phyloP scores from a whole-genome alignment of 2,329 filamentous ascomycete genomes.

The Colletotrichum cordylinicola region DNA sequence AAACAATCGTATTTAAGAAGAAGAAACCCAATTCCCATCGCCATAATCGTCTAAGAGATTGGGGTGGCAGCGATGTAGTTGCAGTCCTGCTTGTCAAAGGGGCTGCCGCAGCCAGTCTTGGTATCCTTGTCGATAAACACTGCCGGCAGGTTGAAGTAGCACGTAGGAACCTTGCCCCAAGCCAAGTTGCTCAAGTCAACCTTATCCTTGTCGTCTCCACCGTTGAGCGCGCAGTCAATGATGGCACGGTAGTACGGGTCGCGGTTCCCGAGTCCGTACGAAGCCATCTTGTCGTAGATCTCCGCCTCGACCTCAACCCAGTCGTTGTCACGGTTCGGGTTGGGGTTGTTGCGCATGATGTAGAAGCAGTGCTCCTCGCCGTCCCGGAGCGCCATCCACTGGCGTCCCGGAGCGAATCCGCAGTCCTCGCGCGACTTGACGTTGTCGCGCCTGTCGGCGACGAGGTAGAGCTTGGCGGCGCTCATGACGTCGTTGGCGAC shows the following conservation, averaged over 20 bases:
- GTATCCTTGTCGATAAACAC: slow-evolving; percentile 3
- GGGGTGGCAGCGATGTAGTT: not conserved
- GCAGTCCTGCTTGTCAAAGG: not conserved
- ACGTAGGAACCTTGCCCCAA: not conserved
- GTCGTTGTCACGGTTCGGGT: not conserved
- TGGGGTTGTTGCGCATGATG: not conserved
- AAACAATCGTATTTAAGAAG: not conserved
- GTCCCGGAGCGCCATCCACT: not conserved
- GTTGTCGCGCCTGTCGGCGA: not conserved
- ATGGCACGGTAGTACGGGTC: not conserved
- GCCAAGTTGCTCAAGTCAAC: not conserved
- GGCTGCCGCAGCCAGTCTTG: not conserved
- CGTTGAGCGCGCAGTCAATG: not conserved
- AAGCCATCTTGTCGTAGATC: not conserved
- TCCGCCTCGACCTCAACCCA: not conserved
- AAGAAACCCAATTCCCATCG: not conserved
- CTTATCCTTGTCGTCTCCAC: not conserved
- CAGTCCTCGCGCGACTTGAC: not conserved
- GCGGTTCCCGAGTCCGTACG: not conserved
- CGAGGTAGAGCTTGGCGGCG: not conserved
- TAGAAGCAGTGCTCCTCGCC: slow-evolving; percentile 14
- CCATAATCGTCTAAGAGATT: not conserved
- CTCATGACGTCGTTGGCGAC: slow-evolving; percentile 17
- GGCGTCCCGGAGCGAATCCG: not conserved
- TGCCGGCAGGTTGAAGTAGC: not conserved